Conservation (phyloP, 805 yeast species). For the Isabelozyma gotoi region DNA sequence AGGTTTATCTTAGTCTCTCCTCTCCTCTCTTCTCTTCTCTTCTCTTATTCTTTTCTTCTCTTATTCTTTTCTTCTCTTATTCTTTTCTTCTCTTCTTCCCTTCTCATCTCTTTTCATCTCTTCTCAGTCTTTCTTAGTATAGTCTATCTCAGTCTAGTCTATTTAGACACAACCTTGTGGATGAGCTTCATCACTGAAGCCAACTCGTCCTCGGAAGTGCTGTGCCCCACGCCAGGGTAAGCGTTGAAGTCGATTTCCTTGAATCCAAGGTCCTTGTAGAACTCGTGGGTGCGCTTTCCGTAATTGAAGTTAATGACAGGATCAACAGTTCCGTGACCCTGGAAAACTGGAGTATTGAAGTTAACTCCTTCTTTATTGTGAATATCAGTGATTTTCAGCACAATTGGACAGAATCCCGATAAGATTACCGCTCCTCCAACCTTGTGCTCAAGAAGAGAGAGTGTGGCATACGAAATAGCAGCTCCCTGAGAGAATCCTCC, state of each 20-base stretch:
- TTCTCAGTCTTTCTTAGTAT: too few species aligned
- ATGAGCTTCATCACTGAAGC: slow-evolving; percentile 44
- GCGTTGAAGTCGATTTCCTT: slow-evolving; percentile 40
- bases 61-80: too few species aligned
- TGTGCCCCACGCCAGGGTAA: slow-evolving; percentile 68
- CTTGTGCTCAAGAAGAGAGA: slow-evolving; percentile 53
- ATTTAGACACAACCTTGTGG: slow-evolving; percentile 11
- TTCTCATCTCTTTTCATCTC: too few species aligned
- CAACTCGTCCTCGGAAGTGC: slow-evolving; percentile 67
- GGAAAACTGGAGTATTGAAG: slow-evolving; percentile 70
- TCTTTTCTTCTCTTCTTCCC: too few species aligned
- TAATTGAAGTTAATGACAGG: slow-evolving; percentile 51
- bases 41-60: too few species aligned
- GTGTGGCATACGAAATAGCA: slow-evolving; percentile 67
- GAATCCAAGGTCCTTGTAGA: slow-evolving; percentile 50
- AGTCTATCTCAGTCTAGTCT: too few species aligned
- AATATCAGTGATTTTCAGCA: slow-evolving; percentile 13
- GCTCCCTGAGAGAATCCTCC: slow-evolving; percentile 98
- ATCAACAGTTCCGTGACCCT: slow-evolving; percentile 85
- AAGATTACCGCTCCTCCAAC: slow-evolving; percentile 77
- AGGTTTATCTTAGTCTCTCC: too few species aligned
- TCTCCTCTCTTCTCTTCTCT: too few species aligned
- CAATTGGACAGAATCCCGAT: slow-evolving; percentile 68
- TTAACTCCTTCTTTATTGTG: slow-evolving; percentile 38
- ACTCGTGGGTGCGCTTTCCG: slow-evolving; percentile 43